These are phyloP conservation scores for Smittium mucronatum DNA, from an alignment of 371 early-diverging fungal species.

Conservation along the genomic window DNA sequence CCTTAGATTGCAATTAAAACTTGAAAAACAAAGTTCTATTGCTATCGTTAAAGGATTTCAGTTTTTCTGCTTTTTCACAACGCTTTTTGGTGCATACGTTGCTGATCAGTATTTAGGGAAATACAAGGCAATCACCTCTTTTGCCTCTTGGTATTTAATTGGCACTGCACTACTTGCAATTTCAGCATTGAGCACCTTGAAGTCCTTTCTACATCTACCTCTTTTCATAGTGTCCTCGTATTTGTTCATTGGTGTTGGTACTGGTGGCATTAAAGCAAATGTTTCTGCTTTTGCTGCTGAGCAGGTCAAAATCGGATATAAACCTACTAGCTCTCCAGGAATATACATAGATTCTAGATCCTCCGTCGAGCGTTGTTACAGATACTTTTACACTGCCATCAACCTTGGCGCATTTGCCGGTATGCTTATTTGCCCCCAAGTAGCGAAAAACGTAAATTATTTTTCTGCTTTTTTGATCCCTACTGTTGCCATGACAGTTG, in stretches of 20 bases:
- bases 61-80: constrained; percentile 66
- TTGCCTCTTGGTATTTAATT: constrained; percentile 46
- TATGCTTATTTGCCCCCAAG: constrained; percentile 43
- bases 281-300: constrained; percentile 60
- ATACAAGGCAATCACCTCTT: constrained; percentile 59
- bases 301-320: constrained; percentile 36
- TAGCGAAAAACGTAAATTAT: constrained; percentile 37
- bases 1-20: constrained; percentile 20
- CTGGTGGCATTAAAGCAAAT: constrained; percentile 80
- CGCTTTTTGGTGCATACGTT: constrained; percentile 63
- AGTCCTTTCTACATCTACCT: constrained; percentile 40
- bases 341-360: constrained; percentile 35
- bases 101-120: constrained; percentile 74
- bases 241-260: constrained; percentile 65
- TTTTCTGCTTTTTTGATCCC: constrained; percentile 54
- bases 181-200: constrained; percentile 45
- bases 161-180: constrained; percentile 52
- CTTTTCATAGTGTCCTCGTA: constrained; percentile 48
- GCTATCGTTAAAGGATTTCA: constrained; percentile 24
- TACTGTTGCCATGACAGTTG: constrained; percentile 45
- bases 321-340: constrained; percentile 22
- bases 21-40: constrained; percentile 18
- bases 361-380: constrained; percentile 44
- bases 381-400: constrained; percentile 71
- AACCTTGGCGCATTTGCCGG: constrained; percentile 59